Base-by-base conservation (phyloP, 768 basidiomycete genomes). In the Serendipita indica region DNA sequence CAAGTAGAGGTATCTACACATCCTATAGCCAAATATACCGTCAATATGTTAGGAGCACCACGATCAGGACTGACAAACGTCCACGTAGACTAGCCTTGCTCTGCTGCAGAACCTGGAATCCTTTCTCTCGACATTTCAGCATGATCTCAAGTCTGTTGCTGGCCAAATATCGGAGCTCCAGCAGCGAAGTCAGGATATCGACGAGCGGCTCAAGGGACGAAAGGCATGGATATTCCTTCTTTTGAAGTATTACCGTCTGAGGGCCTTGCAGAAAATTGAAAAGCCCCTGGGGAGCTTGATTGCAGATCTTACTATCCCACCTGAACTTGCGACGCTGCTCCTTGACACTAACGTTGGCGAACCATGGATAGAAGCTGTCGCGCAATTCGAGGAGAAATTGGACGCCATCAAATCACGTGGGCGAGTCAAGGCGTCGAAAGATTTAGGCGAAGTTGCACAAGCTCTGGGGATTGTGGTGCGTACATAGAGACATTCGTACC, bases 101-200 rank as follows among this genome's bases (percentile, higher is more conserved):
- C 78, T 98, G 18, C 75, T 99, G 57, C 84, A 90, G 66, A 89
- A 89, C 1, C 77, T 99, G 2, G 85, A 96, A 63, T 77, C 82
- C 1, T 98, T 98, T 69, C 77, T 99, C 10, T 91, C 90, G 2
- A 96, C 89, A 0, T 99, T 99, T 66, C 94, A 97, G 70, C 85
- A 77, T 64, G 94, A 99, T 69, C 76, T 99, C 20, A 87, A 90
- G 3, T 84, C 85, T 1, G 96, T 98, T 7, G 97, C 96, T 2
- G 89, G 91, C 2, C 93, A 99, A 68, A 94, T 99, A 68, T 86
- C 89, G 1, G 90, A 97, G 62, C 75, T 99, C 22, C 96, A 98
- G 66, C 79, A 81, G 63, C 78, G 89, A 33, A 93, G 90, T 67
- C 86, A 87, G 63, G 86, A 86, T 39, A 96, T 98, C 16, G 96